These are phyloP conservation scores for Euphrasia confusa DNA, from an alignment of 257 asterid species.

Conservation along the genomic window DNA sequence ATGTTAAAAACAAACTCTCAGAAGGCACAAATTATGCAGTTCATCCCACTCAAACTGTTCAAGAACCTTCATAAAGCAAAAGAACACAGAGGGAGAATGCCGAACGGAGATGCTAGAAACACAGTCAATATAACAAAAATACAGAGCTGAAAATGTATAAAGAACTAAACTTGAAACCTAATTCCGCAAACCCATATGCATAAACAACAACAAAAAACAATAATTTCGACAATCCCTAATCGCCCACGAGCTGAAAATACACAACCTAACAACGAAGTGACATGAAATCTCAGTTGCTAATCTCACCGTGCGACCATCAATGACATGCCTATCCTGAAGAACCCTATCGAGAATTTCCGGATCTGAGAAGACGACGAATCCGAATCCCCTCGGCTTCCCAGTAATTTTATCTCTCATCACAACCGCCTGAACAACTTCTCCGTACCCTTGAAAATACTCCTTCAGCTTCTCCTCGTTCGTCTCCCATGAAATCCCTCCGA, in stretches of 20 bases:
- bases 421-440: slow-evolving; percentile 75
- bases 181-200: background rate
- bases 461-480: slow-evolving; percentile 67
- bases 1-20: background rate
- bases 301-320: slow-evolving; percentile 84
- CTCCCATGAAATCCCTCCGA: slow-evolving; percentile 93
- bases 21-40: background rate
- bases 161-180: background rate
- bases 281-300: background rate
- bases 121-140: background rate
- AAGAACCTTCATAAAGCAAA: background rate
- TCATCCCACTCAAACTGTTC: background rate
- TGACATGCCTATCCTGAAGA: slow-evolving; percentile 69
- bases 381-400: slow-evolving; percentile 83
- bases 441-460: slow-evolving; percentile 68
- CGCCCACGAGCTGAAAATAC: background rate
- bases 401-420: slow-evolving; percentile 73
- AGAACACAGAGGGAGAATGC: background rate
- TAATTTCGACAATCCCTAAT: background rate
- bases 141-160: background rate
- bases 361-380: slow-evolving; percentile 77
- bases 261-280: background rate
- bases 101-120: background rate
- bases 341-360: slow-evolving; percentile 62
- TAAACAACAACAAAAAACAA: background rate